Evolutionary conservation across 179 eudicot genomes (phyloP).

Genomic region (Actinidia polygama): DNA sequence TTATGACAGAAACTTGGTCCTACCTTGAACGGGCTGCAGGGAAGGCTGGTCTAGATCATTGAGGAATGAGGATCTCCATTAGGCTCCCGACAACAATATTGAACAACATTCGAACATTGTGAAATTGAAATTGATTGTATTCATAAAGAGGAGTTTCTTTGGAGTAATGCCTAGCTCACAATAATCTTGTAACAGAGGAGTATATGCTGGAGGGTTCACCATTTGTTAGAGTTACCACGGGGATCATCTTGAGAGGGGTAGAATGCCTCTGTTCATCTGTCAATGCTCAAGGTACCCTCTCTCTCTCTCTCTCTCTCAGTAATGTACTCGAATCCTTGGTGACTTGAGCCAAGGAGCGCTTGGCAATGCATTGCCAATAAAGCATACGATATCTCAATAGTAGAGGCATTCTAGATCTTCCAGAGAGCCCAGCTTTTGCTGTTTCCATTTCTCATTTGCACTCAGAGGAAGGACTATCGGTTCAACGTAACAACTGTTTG

Average conservation of each 20-base stretch:
- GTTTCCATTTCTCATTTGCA: no score
- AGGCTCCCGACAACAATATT: neutral
- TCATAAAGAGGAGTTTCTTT: neutral
- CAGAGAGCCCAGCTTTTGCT: neutral
- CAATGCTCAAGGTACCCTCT: neutral
- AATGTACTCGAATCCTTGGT: neutral
- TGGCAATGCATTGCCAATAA: neutral
- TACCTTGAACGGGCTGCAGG: neutral
- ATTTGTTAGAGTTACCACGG: neutral
- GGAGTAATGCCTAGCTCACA: neutral
- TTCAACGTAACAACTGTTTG: neutral
- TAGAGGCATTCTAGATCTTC: neutral
- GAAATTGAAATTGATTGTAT: neutral
- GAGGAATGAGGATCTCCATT: neutral
- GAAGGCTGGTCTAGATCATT: neutral
- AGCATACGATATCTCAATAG: neutral
- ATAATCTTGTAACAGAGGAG: no score
- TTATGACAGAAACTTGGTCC: neutral
- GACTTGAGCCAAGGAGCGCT: neutral
- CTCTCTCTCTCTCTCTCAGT: neutral
- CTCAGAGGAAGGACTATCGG: no score
- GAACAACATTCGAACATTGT: neutral
- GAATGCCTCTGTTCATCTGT: neutral
- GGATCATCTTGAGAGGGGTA: neutral
- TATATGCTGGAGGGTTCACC: neutral